Percentiles rank a stretch among this genome's conserved stretches.
phyloP scores from a whole-genome alignment of 768 basidiomycete species.

The Boletus reticulatus region DNA sequence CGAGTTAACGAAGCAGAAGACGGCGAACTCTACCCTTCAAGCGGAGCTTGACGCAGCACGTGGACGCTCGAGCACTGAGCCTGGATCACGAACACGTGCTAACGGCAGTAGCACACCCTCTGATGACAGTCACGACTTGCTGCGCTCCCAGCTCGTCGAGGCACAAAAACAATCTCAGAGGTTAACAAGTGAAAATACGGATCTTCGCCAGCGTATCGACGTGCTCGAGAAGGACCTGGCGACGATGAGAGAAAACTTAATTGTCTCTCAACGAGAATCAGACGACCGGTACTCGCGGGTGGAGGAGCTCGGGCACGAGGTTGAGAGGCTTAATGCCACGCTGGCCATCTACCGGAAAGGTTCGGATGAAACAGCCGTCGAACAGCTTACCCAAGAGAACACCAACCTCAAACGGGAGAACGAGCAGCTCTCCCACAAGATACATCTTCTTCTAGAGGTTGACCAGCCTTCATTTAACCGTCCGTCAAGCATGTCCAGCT shows the following conservation, averaged over 20 bases:
- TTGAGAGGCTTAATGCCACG: slow-evolving; percentile 72
- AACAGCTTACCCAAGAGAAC: slow-evolving; percentile 84
- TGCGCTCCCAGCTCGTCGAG: slow-evolving; percentile 73
- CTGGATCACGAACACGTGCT: slow-evolving; percentile 47
- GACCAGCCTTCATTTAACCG: slow-evolving; percentile 74
- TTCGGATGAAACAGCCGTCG: slow-evolving; percentile 71
- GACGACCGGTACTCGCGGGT: slow-evolving; percentile 74
- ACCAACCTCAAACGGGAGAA: slow-evolving; percentile 78
- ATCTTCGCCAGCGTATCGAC: slow-evolving; percentile 70
- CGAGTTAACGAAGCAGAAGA: slow-evolving; percentile 90
- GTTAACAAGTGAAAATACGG: slow-evolving; percentile 71
- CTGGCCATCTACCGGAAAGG: slow-evolving; percentile 73
- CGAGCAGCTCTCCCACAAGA: slow-evolving; percentile 88
- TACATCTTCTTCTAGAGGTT: slow-evolving; percentile 82
- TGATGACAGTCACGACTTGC: slow-evolving; percentile 63
- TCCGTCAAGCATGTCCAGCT: slow-evolving; percentile 74
- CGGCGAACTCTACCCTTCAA: slow-evolving; percentile 74
- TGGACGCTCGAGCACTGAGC: slow-evolving; percentile 54
- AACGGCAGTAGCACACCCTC: slow-evolving; percentile 82
- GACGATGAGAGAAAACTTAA: slow-evolving; percentile 63
- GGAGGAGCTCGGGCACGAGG: slow-evolving; percentile 78
- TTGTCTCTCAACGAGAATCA: slow-evolving; percentile 72
- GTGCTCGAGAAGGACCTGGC: slow-evolving; percentile 74
- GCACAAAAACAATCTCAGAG: slow-evolving; percentile 75
- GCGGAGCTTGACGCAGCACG: slow-evolving; percentile 74